phyloP scores from a whole-genome alignment of 2,329 filamentous ascomycete genomes.

The Shiraia bambusicola region DNA sequence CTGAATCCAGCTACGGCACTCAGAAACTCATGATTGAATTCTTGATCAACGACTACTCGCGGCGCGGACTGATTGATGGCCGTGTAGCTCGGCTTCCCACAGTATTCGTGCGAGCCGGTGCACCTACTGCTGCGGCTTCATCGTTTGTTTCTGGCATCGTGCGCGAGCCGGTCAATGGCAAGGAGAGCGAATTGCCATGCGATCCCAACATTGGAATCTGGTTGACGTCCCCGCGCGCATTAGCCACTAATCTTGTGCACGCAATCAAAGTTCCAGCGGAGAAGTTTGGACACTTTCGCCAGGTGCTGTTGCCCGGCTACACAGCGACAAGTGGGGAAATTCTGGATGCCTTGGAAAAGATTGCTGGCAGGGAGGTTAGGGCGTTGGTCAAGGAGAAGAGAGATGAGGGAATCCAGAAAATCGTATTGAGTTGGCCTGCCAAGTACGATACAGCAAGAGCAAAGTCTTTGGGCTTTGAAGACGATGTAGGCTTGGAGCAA shows the following conservation, averaged over 20 bases:
- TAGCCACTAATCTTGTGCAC: conserved; percentile 58
- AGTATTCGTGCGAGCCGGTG: conserved; percentile 62
- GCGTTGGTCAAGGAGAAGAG: conserved; percentile 55
- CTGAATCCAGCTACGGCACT: conserved; percentile 63
- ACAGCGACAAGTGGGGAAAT: conserved; percentile 59
- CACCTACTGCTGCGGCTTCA: conserved; percentile 62
- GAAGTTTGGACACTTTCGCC: conserved; percentile 54
- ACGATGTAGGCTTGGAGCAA: conserved; percentile 52
- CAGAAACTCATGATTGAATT: conserved; percentile 65
- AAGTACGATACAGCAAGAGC: conserved; percentile 60
- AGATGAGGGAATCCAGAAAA: conserved; percentile 53
- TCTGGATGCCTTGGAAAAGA: conserved; percentile 57
- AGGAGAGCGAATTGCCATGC: conserved; percentile 55
- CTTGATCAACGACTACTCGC: conserved; percentile 64
- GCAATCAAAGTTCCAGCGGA: conserved; percentile 54
- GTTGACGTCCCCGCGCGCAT: conserved; percentile 58
- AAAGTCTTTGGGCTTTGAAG: conserved; percentile 53
- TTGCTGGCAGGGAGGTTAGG: conserved; percentile 56
- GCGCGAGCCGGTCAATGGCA: conserved; percentile 61
- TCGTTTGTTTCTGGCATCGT: conserved; percentile 66
- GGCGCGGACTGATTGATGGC: conserved; percentile 60
- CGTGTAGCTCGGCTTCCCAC: conserved; percentile 63
- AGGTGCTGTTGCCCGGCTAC: conserved; percentile 57
- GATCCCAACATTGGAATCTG: conserved; percentile 56
- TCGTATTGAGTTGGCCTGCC: conserved; percentile 59